Percentiles rank a stretch among this genome's conserved stretches.
phyloP scores from a whole-genome alignment of 352 stramenopile genomes.

The Pythium insidiosum region DNA sequence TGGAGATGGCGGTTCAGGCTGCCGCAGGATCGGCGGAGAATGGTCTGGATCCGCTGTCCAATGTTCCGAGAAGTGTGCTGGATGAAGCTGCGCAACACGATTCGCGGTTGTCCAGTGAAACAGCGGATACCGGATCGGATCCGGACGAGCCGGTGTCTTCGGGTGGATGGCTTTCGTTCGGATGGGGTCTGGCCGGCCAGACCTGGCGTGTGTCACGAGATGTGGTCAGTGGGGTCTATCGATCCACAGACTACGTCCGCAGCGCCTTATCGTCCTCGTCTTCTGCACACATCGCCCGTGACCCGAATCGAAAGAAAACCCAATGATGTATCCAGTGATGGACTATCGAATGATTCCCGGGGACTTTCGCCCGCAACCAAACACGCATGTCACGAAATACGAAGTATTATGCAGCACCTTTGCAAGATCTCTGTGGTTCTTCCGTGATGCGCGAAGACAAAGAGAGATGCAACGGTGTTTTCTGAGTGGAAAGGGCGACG shows the following conservation, averaged over 20 bases:
- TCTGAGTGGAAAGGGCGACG: background rate
- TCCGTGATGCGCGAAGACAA: no score
- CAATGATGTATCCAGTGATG: no score
- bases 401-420: no score
- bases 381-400: no score
- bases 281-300: no score
- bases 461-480: no score
- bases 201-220: conserved; percentile 35
- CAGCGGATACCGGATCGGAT: conserved; percentile 6
- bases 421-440: no score
- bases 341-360: no score
- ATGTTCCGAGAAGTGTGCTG: conserved; percentile 9
- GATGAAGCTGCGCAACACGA: conserved; percentile 2
- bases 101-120: no score
- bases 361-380: no score
- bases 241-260: conserved; percentile 29
- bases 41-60: conserved; percentile 27
- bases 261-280: no score
- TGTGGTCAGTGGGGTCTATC: conserved; percentile 33
- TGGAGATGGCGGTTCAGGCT: conserved; percentile 41
- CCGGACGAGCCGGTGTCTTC: conserved; percentile 1
- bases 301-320: no score
- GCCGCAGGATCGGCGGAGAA: conserved; percentile 15
- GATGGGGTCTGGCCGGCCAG: conserved; percentile 30
- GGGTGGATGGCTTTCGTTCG: conserved; percentile 16